These are phyloP conservation scores for Colletotrichum scovillei DNA, from an alignment of 2,329 filamentous ascomycete species.

Conservation along the genomic window DNA sequence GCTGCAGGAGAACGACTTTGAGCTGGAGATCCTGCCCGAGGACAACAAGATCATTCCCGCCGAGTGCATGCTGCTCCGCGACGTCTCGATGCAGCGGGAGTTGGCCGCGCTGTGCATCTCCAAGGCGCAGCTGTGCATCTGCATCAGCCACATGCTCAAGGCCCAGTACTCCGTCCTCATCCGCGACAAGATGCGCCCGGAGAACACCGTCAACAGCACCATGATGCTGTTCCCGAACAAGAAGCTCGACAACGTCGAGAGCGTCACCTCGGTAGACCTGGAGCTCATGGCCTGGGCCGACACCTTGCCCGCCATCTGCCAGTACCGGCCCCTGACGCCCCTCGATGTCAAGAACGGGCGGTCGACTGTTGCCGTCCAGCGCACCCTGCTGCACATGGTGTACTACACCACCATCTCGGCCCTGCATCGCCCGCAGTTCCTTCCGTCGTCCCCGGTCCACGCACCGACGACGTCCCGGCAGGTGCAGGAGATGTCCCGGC, in stretches of 20 bases:
- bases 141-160: constrained; percentile 88
- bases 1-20: constrained; percentile 87
- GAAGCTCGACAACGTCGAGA: constrained; percentile 81
- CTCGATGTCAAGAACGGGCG: constrained; percentile 70
- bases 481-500: constrained; percentile 83
- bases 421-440: constrained; percentile 89
- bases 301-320: constrained; percentile 76
- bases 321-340: constrained; percentile 69
- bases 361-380: constrained; percentile 74
- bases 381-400: constrained; percentile 91
- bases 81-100: constrained; percentile 78
- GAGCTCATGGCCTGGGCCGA: constrained; percentile 83
- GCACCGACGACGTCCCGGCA: constrained; percentile 69
- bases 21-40: constrained; percentile 75
- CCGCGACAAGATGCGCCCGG: constrained; percentile 82
- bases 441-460: constrained; percentile 75
- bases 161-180: constrained; percentile 94
- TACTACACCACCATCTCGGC: constrained; percentile 93
- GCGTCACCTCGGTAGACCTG: constrained; percentile 82
- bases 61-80: constrained; percentile 77
- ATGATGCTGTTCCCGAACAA: constrained; percentile 96
- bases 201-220: constrained; percentile 78
- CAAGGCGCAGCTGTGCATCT: constrained; percentile 89
- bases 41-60: constrained; percentile 75
- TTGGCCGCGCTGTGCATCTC: constrained; percentile 91